These are phyloP conservation scores for Fusarium chuoi DNA, from an alignment of 2,329 filamentous ascomycete genomes.

Conservation along the genomic window DNA sequence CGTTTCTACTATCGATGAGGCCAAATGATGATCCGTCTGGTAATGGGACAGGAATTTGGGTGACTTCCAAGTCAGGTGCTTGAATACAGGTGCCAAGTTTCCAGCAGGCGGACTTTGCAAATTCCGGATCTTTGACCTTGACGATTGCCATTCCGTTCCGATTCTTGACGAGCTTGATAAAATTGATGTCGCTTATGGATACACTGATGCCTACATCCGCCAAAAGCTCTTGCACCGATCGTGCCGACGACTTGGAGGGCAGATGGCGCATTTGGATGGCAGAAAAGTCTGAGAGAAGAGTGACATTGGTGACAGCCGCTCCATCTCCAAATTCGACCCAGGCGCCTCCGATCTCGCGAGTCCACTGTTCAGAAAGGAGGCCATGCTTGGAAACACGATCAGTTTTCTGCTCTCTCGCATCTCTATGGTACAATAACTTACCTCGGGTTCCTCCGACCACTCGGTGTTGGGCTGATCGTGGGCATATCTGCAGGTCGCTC, in stretches of 20 bases:
- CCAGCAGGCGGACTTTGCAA: slow-evolving; percentile 10
- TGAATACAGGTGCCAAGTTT: not conserved
- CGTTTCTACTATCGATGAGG: slow-evolving; percentile 48
- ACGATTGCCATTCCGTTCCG: not conserved
- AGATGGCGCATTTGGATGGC: slow-evolving; percentile 48
- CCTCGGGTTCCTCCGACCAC: not conserved
- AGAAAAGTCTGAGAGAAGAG: slow-evolving; percentile 51
- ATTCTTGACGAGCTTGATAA: not conserved
- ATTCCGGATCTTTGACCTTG: slow-evolving; percentile 8
- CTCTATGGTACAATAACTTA: not conserved
- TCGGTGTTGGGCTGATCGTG: not conserved
- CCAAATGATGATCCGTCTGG: slow-evolving; percentile 41
- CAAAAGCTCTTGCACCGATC: slow-evolving; percentile 37
- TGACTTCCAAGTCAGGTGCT: not conserved
- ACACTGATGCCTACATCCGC: not conserved
- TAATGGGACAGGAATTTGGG: slow-evolving; percentile 22
- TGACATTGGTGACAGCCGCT: slow-evolving; percentile 42
- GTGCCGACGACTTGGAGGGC: slow-evolving; percentile 25
- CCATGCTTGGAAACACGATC: not conserved
- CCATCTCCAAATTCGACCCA: slow-evolving; percentile 49
- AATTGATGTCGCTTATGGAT: not conserved
- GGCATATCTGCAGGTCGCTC: not conserved
- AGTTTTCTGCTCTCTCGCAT: not conserved
- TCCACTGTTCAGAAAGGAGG: not conserved
- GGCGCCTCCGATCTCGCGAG: slow-evolving; percentile 40